Conservation (phyloP, 352 stramenopile species). For the Globisporangium carolinianum region DNA sequence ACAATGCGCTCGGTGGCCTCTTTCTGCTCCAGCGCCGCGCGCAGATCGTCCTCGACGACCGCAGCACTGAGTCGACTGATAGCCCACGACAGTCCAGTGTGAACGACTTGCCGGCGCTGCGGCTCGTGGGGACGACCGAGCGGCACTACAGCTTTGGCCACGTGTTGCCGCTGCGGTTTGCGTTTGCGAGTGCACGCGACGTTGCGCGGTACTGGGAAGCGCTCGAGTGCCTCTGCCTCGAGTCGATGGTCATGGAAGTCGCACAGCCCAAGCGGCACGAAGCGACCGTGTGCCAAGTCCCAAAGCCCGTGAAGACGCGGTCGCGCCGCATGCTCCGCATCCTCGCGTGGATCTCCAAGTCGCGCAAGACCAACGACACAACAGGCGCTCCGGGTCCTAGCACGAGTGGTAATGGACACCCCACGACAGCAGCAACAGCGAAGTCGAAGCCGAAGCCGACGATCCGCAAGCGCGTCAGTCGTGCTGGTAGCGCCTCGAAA, state of each 20-base stretch:
- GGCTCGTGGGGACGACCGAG: constrained; percentile 55
- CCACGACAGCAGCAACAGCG: constrained; percentile 3
- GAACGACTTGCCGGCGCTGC: constrained; percentile 25
- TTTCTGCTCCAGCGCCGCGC: constrained; percentile 47
- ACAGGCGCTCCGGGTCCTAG: not conserved
- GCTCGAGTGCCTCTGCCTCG: constrained; percentile 69
- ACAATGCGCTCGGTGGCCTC: constrained; percentile 63
- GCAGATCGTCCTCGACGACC: constrained; percentile 48
- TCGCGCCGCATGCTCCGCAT: constrained; percentile 62
- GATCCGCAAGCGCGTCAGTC: constrained; percentile 9
- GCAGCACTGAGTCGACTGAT: not conserved
- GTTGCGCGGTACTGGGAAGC: constrained; percentile 72
- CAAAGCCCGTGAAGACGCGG: constrained; percentile 52
- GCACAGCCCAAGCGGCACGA: constrained; percentile 42
- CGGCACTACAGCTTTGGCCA: constrained; percentile 65
- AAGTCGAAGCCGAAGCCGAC: constrained; percentile 18
- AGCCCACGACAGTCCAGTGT: not conserved
- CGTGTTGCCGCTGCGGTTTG: constrained; percentile 49
- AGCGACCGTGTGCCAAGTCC: constrained; percentile 46
- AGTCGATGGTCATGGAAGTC: constrained; percentile 79
- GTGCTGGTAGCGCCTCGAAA: constrained; percentile 7
- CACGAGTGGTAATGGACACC: not conserved
- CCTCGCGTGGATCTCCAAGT: constrained; percentile 66
- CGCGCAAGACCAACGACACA: constrained; percentile 21
- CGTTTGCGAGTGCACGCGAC: constrained; percentile 28